Base-by-base conservation (phyloP, 2,329 filamentous ascomycete genomes). In the Coleophoma eucalyptorum region DNA sequence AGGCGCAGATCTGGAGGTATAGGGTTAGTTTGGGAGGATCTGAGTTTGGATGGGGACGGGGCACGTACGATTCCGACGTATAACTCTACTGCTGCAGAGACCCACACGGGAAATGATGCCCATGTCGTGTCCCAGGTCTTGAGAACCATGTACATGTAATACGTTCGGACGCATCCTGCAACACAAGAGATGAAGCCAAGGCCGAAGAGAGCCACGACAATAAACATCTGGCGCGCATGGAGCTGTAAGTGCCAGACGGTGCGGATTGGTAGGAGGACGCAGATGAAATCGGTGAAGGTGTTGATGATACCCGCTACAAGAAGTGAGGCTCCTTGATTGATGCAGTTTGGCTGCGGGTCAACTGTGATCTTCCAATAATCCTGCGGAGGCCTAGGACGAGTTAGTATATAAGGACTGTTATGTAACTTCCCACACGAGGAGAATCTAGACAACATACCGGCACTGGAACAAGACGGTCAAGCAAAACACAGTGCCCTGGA, bases 261-360 rank as follows among this genome's bases (percentile, higher is more conserved):
- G 19, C 69, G 69, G 43, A 81, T 72, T 1, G 78, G 79, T 3
- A 83, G 65, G 0, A 75, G 60, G 34, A 78, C 76, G n/a, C 78
- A 72, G 11, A 77, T 60, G 41, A 85, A 72, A 62, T 86, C 80
- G 6, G 80, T 83, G 41, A 77, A 59, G 43, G 83, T 83, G 63
- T 84, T 84, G 55, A 83, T 72, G 26, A 79, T 75, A 2, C 81
- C 80, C 34, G 81, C 72, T 34, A 72, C 72, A 31, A 79, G 70
- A 26, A 81, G 71, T 46, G 80, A 77, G 0, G 68, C 66, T 2
- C 75, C 71, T 53, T 83, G 70, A 21, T 78, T 59, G 37, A 80
- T 74, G 43, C 76, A 73, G 16, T 75, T 60, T 18, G 56, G 58
- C 42, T 68, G 64, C 1, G 66, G 62, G 18, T 50, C 47, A 15